Evolutionary conservation across 139 green algal genomes (phyloP).

Genomic region (Spirogloea muscicola): DNA sequence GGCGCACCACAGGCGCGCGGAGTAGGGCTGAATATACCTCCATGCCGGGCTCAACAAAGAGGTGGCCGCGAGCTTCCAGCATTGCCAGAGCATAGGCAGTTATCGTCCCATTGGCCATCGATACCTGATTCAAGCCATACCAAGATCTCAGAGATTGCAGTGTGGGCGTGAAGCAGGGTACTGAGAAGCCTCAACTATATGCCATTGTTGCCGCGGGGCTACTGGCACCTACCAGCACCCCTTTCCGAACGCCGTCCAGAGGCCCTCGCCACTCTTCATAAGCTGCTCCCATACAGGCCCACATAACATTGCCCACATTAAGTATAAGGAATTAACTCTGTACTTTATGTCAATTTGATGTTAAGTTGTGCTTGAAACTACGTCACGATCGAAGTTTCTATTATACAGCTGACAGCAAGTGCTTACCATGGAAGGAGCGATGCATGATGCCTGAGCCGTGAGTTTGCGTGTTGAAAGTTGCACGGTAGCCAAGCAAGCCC

Average conservation of each 20-base stretch:
- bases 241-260: conserved; percentile 66
- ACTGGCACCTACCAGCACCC: conserved; percentile 56
- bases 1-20: too few relatives aligned
- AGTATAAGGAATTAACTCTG: neutral
- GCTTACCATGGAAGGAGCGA: conserved; percentile 60
- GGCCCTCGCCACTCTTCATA: conserved; percentile 59
- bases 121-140: conserved; percentile 20
- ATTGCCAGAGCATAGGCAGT: conserved; percentile 66
- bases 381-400: too few relatives aligned
- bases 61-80: conserved; percentile 68
- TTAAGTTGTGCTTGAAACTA: too few relatives aligned
- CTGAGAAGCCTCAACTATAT: too few relatives aligned
- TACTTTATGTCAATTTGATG: too few relatives aligned
- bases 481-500: conserved; percentile 72
- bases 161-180: too few relatives aligned
- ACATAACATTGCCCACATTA: neutral
- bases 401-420: too few relatives aligned
- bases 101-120: conserved; percentile 57
- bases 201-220: too few relatives aligned
- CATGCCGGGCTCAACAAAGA: conserved; percentile 63
- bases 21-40: too few relatives aligned
- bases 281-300: neutral
- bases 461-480: conserved; percentile 68
- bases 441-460: conserved; percentile 72
- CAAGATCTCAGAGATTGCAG: too few relatives aligned